Conservation (phyloP, 1,284 basidiomycete species). For the Testicularia cyperi region DNA sequence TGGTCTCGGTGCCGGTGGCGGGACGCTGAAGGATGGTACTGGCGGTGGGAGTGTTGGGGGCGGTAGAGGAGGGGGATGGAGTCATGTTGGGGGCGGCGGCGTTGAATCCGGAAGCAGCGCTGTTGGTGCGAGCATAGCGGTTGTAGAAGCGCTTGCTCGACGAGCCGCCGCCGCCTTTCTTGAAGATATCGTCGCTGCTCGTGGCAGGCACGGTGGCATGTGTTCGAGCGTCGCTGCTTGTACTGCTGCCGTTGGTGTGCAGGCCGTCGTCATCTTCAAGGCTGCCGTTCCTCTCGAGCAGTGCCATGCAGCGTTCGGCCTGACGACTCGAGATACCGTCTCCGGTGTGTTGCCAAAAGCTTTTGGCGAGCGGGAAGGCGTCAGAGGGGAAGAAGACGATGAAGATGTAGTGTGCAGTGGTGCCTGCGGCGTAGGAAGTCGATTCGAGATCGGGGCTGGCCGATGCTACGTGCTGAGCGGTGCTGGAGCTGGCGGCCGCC, state of each 20-base stretch:
- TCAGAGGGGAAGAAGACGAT: slow-evolving; percentile 75
- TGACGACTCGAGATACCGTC: slow-evolving; percentile 83
- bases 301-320: slow-evolving; percentile 74
- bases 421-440: slow-evolving; percentile 12
- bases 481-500: slow-evolving; percentile 20
- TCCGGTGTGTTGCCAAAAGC: slow-evolving; percentile 96
- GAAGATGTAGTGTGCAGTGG: slow-evolving; percentile 60
- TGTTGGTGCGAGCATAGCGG: slow-evolving; percentile 37
- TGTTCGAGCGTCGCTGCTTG: background rate
- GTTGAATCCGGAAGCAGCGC: slow-evolving; percentile 8
- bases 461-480: slow-evolving; percentile 17
- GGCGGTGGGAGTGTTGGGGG: slow-evolving; percentile 16
- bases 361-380: slow-evolving; percentile 74
- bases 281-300: slow-evolving; percentile 40
- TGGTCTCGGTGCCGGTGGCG: slow-evolving; percentile 3
- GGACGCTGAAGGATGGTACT: slow-evolving; percentile 23
- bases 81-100: slow-evolving; percentile 6
- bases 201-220: background rate
- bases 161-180: slow-evolving; percentile 10
- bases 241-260: background rate
- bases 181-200: slow-evolving; percentile 20
- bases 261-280: slow-evolving; percentile 8
- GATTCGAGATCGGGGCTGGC: slow-evolving; percentile 10
- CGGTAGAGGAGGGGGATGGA: slow-evolving; percentile 17
- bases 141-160: slow-evolving; percentile 40